Evolutionary conservation across 2,329 filamentous ascomycete species (phyloP), one percentile per base, ranked within the genome.

Genomic region (Neonectria punicea): DNA sequence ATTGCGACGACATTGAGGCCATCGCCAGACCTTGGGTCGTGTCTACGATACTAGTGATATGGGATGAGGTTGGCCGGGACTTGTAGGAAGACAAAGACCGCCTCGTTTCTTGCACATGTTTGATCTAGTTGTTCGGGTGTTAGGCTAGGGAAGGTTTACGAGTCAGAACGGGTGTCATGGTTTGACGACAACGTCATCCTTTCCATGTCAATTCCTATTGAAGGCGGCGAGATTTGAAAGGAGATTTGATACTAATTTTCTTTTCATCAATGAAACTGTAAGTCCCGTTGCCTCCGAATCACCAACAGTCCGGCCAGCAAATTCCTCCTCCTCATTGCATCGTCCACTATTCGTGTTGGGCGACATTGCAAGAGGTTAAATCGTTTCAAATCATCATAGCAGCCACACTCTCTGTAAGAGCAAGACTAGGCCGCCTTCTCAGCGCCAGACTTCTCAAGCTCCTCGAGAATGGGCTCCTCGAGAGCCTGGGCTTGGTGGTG

Each of bases 401-500:
- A 20, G 18, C 25, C 7, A 2, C 7, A 28, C 30, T 34, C 6
- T 8, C 16, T 10, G 2, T 5, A 50, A 22, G 20, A 39, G 22
- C 11, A 51, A 11, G 10, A 20, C 47, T 36, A 51, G 30, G 54
- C 53, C 58, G 67, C 63, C 64, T 66, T 93, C 73, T 92, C 89
- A 74, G 36, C 14, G 7, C 5, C 14, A 16, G 36, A 5, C 14
- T n/a, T 16, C 14, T 64, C 65, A n/a, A 97, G 84, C 83, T 93
- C 93, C 73, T 92, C 89, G 74, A 93, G 79, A 72, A 98, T 94
- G 4, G 86, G 81, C 68, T 86, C 85, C 87, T 95, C 92, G 73
- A 99, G 82, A 43, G 82, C 81, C 83, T 95, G 1, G 96, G 96
- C 86, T 94, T 96, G 65, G 92, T 93, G 18, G 89, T 92, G 80